phyloP scores from a whole-genome alignment of 2,329 filamentous ascomycete species.

The Drechslerella dactyloides region DNA sequence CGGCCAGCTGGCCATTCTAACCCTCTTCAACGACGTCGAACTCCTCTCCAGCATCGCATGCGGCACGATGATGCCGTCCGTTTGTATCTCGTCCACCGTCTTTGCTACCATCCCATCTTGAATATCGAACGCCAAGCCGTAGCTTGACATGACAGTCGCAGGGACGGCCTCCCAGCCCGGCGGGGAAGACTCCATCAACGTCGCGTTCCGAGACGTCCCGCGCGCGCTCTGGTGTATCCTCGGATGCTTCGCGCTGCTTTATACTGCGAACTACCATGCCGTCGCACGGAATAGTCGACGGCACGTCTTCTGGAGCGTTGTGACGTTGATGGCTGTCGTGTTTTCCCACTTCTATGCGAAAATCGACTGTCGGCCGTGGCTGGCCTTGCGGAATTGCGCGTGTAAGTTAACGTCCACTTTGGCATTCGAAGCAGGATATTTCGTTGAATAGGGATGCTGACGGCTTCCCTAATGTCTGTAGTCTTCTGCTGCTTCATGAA shows the following conservation, averaged over 20 bases:
- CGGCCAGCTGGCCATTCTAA: slow-evolving; percentile 13
- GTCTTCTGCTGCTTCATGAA: slow-evolving; percentile 43
- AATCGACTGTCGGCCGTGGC: slow-evolving; percentile 42
- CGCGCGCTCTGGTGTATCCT: slow-evolving; percentile 34
- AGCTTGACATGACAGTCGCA: slow-evolving; percentile 29
- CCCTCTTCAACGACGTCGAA: too few species aligned
- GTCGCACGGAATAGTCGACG: slow-evolving; percentile 26
- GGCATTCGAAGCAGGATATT: too few species aligned
- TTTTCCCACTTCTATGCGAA: slow-evolving; percentile 46
- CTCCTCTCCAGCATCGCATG: background rate
- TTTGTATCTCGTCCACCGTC: too few species aligned
- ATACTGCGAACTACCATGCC: slow-evolving; percentile 33
- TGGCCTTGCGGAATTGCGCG: slow-evolving; percentile 34
- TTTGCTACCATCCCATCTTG: too few species aligned
- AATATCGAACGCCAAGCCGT: background rate
- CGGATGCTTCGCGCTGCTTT: slow-evolving; percentile 22
- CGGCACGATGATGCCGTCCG: background rate
- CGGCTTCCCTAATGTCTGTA: too few species aligned
- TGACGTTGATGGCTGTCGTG: slow-evolving; percentile 20
- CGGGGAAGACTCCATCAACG: slow-evolving; percentile 32
- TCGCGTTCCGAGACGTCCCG: slow-evolving; percentile 44
- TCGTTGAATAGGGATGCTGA: too few species aligned
- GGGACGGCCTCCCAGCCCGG: slow-evolving; percentile 39
- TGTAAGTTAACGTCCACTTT: slow-evolving; percentile 22
- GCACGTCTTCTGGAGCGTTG: slow-evolving; percentile 19